These are phyloP conservation scores for Clathrus columnatus DNA, from an alignment of 768 basidiomycete species.

Conservation along the genomic window DNA sequence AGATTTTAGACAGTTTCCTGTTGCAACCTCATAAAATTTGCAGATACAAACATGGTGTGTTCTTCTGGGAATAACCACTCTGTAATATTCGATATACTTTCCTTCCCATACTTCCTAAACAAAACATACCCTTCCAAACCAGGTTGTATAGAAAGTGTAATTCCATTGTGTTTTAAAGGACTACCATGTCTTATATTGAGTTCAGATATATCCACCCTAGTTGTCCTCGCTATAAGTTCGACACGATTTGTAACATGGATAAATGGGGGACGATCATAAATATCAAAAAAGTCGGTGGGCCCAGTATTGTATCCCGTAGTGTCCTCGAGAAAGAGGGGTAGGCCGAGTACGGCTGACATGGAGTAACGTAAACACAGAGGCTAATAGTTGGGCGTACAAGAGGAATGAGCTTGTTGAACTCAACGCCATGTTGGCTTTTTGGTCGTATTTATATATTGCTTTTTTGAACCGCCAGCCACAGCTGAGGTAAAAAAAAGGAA, in stretches of 20 bases:
- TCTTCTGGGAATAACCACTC: not conserved
- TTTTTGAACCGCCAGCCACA: too few species aligned
- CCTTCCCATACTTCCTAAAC: not conserved
- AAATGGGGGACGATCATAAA: constrained; percentile 40
- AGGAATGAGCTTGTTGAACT: not conserved
- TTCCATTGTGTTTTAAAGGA: constrained; percentile 22
- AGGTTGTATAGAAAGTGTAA: not conserved
- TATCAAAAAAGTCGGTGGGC: constrained; percentile 48
- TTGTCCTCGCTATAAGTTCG: constrained; percentile 40
- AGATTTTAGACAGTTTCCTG: not conserved
- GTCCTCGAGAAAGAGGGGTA: constrained; percentile 63
- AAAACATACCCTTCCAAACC: not conserved
- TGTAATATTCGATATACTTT: not conserved
- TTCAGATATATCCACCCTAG: constrained; percentile 39
- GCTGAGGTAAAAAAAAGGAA: too few species aligned
- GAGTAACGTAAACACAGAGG: not conserved
- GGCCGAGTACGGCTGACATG: constrained; percentile 33
- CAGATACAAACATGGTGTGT: not conserved
- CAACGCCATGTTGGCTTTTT: too few species aligned
- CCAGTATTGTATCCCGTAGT: constrained; percentile 43
- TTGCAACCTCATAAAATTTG: not conserved
- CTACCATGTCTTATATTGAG: constrained; percentile 27
- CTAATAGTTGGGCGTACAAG: not conserved
- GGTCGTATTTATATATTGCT: too few species aligned
- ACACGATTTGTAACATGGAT: constrained; percentile 19